Evolutionary conservation across 1,139 yeast genomes (phyloP), one percentile per base, ranked within the genome.

Genomic region (Debaryomyces robertsiae): DNA sequence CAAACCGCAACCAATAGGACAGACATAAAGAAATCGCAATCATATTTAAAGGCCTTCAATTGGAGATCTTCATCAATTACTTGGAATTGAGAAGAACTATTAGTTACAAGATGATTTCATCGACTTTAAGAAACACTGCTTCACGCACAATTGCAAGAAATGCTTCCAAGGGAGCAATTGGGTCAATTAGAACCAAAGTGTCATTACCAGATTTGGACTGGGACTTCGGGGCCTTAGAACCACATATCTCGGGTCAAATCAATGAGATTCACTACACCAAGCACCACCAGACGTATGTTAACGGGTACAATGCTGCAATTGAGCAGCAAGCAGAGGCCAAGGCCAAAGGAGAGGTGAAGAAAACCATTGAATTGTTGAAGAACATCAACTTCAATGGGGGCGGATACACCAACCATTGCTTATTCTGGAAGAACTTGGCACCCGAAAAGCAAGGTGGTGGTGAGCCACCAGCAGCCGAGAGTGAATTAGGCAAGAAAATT

Each of bases 271-370:
- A 91, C 73, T 84, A 91, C 78, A 75, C 83, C 54, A 90, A 91
- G 74, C 98, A 91, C 69, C 97, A 91, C 67, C 96, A 89, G 68
- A 87, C 96, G 28, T 91, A 91, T 59, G 97, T 89, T 56, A 87
- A 79, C 59, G 94, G 95, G 38, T 87, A 81, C 73, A 91, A 91
- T 70, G 69, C 82, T 30, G 91, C 96, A 30, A 67, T 81, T 57
- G 96, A 88, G 65, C 85, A 87, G 65, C 76, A 81, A 41, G 79
- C 81, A 29, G 90, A 81, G 57, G 93, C 96, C 41, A 67, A 79
- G 55, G 69, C 73, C 39, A 75, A 75, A 47, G 81, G 85, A 44
- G 88, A 86, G 52, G 77, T 78, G 48, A 75, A 81, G 61, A 80
- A 81, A 60, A 71, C 85, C 42, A 76, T 87, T 55, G 83, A 81